phyloP scores from a whole-genome alignment of 139 green algal genomes.

The Pseudopediastrum boryanum region DNA sequence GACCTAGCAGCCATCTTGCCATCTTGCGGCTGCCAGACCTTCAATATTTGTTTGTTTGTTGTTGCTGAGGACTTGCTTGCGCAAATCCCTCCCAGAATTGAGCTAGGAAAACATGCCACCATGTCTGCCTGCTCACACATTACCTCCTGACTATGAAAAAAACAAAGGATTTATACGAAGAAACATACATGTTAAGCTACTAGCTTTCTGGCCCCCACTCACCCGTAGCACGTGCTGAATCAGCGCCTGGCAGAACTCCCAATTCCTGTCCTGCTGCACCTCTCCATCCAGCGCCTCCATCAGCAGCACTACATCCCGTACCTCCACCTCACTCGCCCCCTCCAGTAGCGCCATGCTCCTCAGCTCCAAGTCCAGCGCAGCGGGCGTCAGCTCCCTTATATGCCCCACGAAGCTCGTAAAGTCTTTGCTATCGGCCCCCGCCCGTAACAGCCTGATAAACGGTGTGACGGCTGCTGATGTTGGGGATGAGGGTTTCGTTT shows the following conservation, averaged over 20 bases:
- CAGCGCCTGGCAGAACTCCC: conserved; percentile 79
- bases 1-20: too few species aligned
- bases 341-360: conserved; percentile 65
- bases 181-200: neutral
- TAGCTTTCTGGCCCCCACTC: neutral
- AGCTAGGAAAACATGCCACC: neutral
- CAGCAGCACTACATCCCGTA: conserved; percentile 65
- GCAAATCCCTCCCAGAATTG: neutral
- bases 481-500: neutral
- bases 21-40: too few species aligned
- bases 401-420: conserved; percentile 57
- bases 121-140: neutral
- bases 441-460: conserved; percentile 56
- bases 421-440: conserved; percentile 28
- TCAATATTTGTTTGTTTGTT: too few species aligned
- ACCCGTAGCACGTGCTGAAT: conserved; percentile 43
- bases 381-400: conserved; percentile 57
- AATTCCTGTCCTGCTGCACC: conserved; percentile 66
- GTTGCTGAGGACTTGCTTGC: too few species aligned
- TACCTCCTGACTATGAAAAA: neutral
- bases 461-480: conserved; percentile 5
- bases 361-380: conserved; percentile 76
- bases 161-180: conserved; percentile 13
- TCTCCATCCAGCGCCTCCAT: conserved; percentile 68
- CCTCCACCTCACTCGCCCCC: conserved; percentile 31